phyloP scores from a whole-genome alignment of 129 eudicot species.

The Pseudognaphalium luteoalbum region DNA sequence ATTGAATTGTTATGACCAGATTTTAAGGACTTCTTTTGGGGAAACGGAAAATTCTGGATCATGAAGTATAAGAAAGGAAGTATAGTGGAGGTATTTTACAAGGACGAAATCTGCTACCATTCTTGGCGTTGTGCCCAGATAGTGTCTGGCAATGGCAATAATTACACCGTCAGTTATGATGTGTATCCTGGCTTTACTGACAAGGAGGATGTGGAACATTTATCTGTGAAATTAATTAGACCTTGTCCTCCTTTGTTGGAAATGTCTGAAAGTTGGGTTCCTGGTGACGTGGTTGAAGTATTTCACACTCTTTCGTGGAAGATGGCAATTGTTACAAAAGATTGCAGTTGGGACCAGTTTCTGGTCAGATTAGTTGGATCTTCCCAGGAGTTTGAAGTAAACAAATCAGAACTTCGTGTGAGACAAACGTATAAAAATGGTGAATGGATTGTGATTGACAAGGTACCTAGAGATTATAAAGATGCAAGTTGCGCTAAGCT shows the following conservation, averaged over 20 bases:
- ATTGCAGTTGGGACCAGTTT: slow-evolving; percentile 39
- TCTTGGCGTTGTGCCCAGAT: slow-evolving; percentile 75
- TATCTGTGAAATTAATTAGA: slow-evolving; percentile 55
- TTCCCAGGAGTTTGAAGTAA: slow-evolving; percentile 38
- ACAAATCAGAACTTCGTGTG: slow-evolving; percentile 34
- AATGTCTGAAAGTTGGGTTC: slow-evolving; percentile 37
- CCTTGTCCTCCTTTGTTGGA: slow-evolving; percentile 60
- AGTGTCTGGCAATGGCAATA: slow-evolving; percentile 41
- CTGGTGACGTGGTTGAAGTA: slow-evolving; percentile 79
- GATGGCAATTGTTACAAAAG: slow-evolving; percentile 52
- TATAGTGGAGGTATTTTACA: slow-evolving; percentile 64
- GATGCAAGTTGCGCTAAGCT: slow-evolving; percentile 1
- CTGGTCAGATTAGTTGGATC: slow-evolving; percentile 65
- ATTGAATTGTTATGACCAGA: slow-evolving; percentile 12
- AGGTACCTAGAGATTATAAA: slow-evolving; percentile 20
- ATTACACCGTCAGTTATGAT: slow-evolving; percentile 56
- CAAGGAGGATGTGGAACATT: slow-evolving; percentile 36
- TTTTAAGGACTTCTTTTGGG: slow-evolving; percentile 7
- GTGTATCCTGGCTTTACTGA: slow-evolving; percentile 42
- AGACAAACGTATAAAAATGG: slow-evolving; percentile 47
- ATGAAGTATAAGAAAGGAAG: slow-evolving; percentile 68
- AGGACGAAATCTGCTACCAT: slow-evolving; percentile 42
- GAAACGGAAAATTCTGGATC: slow-evolving; percentile 13
- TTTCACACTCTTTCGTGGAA: slow-evolving; percentile 67
- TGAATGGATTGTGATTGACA: slow-evolving; percentile 16